phyloP scores from a whole-genome alignment of 208 protist species.

The Trypanosoma cruzi region DNA sequence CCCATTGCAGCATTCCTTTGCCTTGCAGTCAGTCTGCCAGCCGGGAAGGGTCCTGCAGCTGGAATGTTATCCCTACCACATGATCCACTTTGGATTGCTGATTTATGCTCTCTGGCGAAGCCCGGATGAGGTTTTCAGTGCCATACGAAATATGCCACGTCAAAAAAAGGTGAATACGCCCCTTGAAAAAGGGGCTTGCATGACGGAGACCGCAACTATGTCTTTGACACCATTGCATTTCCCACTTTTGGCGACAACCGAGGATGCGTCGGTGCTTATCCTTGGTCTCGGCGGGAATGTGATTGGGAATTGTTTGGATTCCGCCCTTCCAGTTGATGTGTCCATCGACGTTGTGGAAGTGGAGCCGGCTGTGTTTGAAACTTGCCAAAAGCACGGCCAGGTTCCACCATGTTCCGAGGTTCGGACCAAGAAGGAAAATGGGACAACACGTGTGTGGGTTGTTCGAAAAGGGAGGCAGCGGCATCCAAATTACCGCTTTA shows the following conservation, averaged over 20 bases:
- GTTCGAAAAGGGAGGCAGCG: conserved; percentile 16
- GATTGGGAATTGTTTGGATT: conserved; percentile 72
- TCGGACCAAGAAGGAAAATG: not conserved
- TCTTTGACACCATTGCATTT: not conserved
- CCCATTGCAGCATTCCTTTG: conserved; percentile 38
- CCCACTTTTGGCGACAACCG: not conserved
- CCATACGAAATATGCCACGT: not conserved
- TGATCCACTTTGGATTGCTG: conserved; percentile 74
- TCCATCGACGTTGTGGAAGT: conserved; percentile 79
- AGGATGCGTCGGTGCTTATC: conserved; percentile 52
- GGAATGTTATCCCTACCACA: conserved; percentile 79
- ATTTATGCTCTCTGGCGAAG: conserved; percentile 53
- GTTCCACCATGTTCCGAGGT: conserved; percentile 37
- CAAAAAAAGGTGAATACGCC: not conserved
- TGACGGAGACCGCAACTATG: not conserved
- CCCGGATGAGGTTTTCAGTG: conserved; percentile 10
- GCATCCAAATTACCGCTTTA: conserved; percentile 40
- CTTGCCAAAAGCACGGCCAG: conserved; percentile 44
- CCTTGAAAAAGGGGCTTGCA: too few relatives aligned
- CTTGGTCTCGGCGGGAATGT: conserved; percentile 83
- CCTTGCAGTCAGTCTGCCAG: conserved; percentile 68
- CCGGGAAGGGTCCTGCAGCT: conserved; percentile 37
- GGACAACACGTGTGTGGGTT: conserved; percentile 11
- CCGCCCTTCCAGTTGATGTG: conserved; percentile 39
- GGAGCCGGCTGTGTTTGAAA: conserved; percentile 67